A percentile compares a stretch with the other conserved stretches of the same genome.
These are phyloP conservation scores for Nakazawaea sp. DNA, from an alignment of 805 yeast genomes.

Conservation along the genomic window DNA sequence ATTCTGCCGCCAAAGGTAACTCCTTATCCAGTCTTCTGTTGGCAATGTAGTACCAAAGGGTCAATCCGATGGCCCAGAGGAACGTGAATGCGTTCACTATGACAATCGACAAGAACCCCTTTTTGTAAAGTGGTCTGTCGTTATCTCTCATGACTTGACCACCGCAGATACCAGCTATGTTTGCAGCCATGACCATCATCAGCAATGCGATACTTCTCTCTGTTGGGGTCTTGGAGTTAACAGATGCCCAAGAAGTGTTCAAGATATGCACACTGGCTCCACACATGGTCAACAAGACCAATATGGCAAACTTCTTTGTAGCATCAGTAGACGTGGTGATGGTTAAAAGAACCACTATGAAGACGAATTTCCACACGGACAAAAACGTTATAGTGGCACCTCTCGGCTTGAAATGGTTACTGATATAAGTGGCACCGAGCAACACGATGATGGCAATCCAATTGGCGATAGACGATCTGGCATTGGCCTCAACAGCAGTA, in stretches of 20 bases:
- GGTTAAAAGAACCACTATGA: constrained; percentile 1
- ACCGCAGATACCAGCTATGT: constrained; percentile 16
- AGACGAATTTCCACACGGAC: constrained; percentile 2
- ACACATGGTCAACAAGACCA: constrained; percentile 1
- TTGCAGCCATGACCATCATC: constrained; percentile 14
- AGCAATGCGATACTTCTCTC: constrained; percentile 14
- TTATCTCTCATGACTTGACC: constrained; percentile 14
- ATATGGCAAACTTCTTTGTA: constrained; percentile 5
- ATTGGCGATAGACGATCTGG: constrained; percentile 12
- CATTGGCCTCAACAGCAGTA: constrained; percentile 12
- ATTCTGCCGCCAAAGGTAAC: neutral
- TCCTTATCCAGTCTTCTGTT: constrained; percentile 1
- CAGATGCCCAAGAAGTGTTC: constrained; percentile 13
- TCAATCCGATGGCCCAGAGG: constrained; percentile 11
- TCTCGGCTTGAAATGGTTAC: constrained; percentile 10
- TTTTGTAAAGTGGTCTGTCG: constrained; percentile 14
- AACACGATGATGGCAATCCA: constrained; percentile 6
- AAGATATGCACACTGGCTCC: constrained; percentile 10
- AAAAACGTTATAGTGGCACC: constrained; percentile 4
- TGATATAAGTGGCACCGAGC: constrained; percentile 1
- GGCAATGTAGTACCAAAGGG: neutral
- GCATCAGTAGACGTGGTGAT: neutral
- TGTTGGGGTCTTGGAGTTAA: constrained; percentile 12
- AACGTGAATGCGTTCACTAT: constrained; percentile 7
- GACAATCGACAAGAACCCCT: constrained; percentile 12